Evolutionary conservation across 148 eudicot genomes (phyloP), one percentile per base, ranked within the genome.

Genomic region (Camellia lanceoleosa): DNA sequence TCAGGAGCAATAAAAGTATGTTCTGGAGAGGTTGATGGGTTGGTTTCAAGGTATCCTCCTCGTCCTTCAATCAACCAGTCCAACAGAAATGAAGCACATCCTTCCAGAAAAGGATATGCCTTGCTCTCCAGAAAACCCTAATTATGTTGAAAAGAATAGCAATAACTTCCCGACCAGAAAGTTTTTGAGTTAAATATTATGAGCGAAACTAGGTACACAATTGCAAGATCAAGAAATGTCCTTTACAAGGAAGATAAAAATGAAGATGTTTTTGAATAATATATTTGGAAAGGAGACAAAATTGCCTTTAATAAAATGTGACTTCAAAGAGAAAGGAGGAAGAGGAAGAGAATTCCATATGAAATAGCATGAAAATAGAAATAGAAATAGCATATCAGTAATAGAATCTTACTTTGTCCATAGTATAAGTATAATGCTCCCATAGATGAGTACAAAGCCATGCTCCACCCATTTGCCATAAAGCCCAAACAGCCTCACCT

Each of bases 1-100:
- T 89, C 90, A 23, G 92, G 92, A 72, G 97, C 86, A 64, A 75
- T 85, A 83, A 92, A 94, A 56, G 71, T 81, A 82, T 94, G 98
- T 78, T 94, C 97, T 0, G 97, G 98, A 13, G 98, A 94, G 3
- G 98, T 94, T 78, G 98, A 92, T 51, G 98, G 97, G 83, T 94
- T 92, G 5, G 98, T 94, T 81, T 92, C 93, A 20, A 92, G 88
- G 83, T 51, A 86, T 51, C 89, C 92, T 63, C 85, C 90, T 20
- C 63, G 80, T 78, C 97, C 93, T 85, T 87, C 88, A 56, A 90
- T 86, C 83, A 89, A 84, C 98, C 98, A 94, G 83, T 94, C 98
- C 69, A 94, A 69, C 67, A 94, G 79, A 83, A 94, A 94, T 8
- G 84, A 85, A 44, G 89, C 83, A 52, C 90, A 85, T 63, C 93